Evolutionary conservation across 768 basidiomycete genomes (phyloP), one percentile per base, ranked within the genome.

Genomic region (Hemileccinum rubropunctum): DNA sequence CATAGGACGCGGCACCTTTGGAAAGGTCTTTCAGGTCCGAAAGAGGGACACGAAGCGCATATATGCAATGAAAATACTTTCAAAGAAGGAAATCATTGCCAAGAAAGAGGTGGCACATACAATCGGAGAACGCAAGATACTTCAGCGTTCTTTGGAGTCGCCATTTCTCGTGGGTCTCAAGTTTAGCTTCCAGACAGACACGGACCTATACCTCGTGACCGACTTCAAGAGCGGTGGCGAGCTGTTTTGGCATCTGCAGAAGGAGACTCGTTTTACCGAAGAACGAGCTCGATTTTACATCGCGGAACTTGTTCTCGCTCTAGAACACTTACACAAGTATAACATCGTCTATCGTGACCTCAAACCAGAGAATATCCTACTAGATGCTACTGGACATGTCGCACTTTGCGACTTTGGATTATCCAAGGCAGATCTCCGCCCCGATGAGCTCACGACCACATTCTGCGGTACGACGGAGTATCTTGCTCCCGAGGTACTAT

Each of bases 81-180:
- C 91, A 28, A 99, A 99, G 75, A 95, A 92, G 76, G 97, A 99
- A 71, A 98, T 99, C 60, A 84, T 98, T 47, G 95, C 91, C 21
- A 98, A 98, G 78, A 98, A 98, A 71, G 97, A 99, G 69, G 93
- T 99, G 39, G 95, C 95, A 9, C 97, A 99, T 69, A 99, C 97
- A 14, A 98, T 99, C 49, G 97, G 97, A 59, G 97, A 99, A 71
- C 87, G 97, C 70, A 98, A 98, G 76, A 98, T 99, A 65, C 81
- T 98, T 30, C 95, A 98, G 64, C 82, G 88, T 26, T 93, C 91
- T 14, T 69, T 95, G 28, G 92, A 97, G 54, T 93, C 86, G 9
- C 97, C 95, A 0, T 99, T 99, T 83, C 82, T 99, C 38, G 94
- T 99, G 54, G 97, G 97, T 27, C 79, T 99, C 63, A 99, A 99